Conservation (phyloP, 768 basidiomycete species). For the Porphyrellus cyaneotinctus region DNA sequence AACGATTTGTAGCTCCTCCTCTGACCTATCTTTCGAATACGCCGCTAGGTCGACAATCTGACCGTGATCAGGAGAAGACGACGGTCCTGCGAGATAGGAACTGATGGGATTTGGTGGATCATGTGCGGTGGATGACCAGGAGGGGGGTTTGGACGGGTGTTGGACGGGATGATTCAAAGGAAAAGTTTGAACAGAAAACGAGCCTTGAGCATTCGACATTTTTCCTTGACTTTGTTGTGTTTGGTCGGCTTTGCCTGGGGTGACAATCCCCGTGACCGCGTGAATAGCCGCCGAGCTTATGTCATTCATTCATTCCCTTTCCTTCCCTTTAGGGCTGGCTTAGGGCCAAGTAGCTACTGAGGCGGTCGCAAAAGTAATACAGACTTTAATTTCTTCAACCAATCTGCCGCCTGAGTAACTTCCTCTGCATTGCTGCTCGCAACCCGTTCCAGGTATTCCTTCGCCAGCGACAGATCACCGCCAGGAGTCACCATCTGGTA, state of each 20-base stretch:
- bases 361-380: slow-evolving; percentile 24
- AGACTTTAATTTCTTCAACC: slow-evolving; percentile 56
- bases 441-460: slow-evolving; percentile 68
- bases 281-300: slow-evolving; percentile 24
- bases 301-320: too few relatives aligned
- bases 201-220: slow-evolving; percentile 31
- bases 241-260: slow-evolving; percentile 37
- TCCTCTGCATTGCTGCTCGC: slow-evolving; percentile 80
- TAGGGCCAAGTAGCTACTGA: too few relatives aligned
- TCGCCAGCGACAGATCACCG: slow-evolving; percentile 67
- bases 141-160: background rate
- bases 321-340: slow-evolving; percentile 32
- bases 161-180: slow-evolving; percentile 17
- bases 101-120: slow-evolving; percentile 3
- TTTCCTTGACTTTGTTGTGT: slow-evolving; percentile 34
- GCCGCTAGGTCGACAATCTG: slow-evolving; percentile 23
- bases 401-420: slow-evolving; percentile 65
- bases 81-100: slow-evolving; percentile 26
- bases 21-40: slow-evolving; percentile 37
- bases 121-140: slow-evolving; percentile 2
- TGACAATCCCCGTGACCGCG: slow-evolving; percentile 37
- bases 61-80: slow-evolving; percentile 20
- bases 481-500: slow-evolving; percentile 62
- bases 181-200: slow-evolving; percentile 29
- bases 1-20: slow-evolving; percentile 50